phyloP scores from a whole-genome alignment of 2,329 filamentous ascomycete genomes.

The Fusarium sp. region DNA sequence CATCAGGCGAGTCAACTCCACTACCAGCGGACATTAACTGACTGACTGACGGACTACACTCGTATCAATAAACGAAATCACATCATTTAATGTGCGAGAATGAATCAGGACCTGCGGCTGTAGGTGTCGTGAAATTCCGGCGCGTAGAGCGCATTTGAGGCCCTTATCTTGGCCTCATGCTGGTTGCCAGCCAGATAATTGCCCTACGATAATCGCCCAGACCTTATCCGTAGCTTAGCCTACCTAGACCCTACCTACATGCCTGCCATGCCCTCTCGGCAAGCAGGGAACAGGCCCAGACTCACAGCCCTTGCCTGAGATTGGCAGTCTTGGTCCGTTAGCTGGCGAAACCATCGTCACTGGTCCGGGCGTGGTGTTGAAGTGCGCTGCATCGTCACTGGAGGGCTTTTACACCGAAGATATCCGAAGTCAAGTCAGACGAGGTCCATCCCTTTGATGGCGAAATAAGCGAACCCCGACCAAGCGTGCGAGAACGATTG shows the following conservation, averaged over 20 bases:
- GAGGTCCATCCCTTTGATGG: background rate
- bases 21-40: background rate
- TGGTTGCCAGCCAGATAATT: background rate
- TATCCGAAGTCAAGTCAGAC: constrained; percentile 10
- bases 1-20: constrained; percentile 4
- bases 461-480: constrained; percentile 16
- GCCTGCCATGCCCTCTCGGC: background rate
- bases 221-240: constrained; percentile 4
- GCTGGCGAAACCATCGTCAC: constrained; percentile 12
- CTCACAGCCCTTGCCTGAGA: constrained; percentile 11
- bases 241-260: background rate
- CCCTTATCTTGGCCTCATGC: constrained; percentile 1
- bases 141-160: constrained; percentile 19
- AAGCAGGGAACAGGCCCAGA: background rate
- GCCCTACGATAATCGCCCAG: background rate
- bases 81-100: background rate
- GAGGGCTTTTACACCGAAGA: constrained; percentile 17
- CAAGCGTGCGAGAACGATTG: constrained; percentile 45
- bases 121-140: constrained; percentile 2
- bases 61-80: background rate
- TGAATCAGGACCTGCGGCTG: background rate
- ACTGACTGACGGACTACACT: background rate
- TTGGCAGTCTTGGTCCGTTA: constrained; percentile 19
- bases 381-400: background rate
- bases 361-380: background rate